These are phyloP conservation scores for Penicillium tannophilum DNA, from an alignment of 495 filamentous ascomycete species.

Conservation along the genomic window DNA sequence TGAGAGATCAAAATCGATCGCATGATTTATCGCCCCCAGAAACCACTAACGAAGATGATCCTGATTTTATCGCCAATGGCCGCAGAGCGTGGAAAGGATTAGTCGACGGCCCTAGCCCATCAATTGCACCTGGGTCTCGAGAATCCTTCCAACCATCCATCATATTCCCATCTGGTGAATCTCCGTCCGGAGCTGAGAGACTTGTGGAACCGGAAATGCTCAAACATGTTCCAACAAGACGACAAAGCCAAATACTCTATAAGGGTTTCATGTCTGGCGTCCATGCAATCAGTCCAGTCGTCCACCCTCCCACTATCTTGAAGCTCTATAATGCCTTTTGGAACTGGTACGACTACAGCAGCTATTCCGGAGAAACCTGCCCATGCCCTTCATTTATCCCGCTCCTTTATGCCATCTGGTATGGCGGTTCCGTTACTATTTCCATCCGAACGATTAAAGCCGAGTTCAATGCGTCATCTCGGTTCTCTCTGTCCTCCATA, in stretches of 20 bases:
- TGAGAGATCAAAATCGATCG: conserved; percentile 46
- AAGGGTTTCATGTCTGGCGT: conserved; percentile 52
- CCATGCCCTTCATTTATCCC: conserved; percentile 49
- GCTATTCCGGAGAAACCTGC: conserved; percentile 46
- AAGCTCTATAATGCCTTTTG: conserved; percentile 49
- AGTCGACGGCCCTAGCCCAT: conserved; percentile 17
- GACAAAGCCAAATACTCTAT: conserved; percentile 51
- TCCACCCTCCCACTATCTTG: conserved; percentile 47
- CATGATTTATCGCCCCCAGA: conserved; percentile 33
- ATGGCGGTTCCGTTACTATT: conserved; percentile 49
- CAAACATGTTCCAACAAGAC: conserved; percentile 44
- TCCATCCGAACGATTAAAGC: conserved; percentile 47
- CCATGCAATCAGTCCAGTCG: conserved; percentile 48
- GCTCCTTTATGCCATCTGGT: conserved; percentile 51
- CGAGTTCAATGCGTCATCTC: conserved; percentile 42
- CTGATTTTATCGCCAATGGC: conserved; percentile 14
- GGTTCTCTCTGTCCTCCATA: conserved; percentile 39
- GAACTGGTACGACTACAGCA: conserved; percentile 51
- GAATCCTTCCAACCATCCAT: conserved; percentile 42
- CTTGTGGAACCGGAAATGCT: conserved; percentile 48
- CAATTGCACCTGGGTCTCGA: conserved; percentile 12
- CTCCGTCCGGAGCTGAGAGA: conserved; percentile 38
- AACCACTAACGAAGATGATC: conserved; percentile 23
- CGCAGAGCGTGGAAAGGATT: conserved; percentile 28
- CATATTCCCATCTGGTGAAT: conserved; percentile 41